phyloP scores from a whole-genome alignment of 805 yeast genomes.

The Yamadazyma nakazawae region DNA sequence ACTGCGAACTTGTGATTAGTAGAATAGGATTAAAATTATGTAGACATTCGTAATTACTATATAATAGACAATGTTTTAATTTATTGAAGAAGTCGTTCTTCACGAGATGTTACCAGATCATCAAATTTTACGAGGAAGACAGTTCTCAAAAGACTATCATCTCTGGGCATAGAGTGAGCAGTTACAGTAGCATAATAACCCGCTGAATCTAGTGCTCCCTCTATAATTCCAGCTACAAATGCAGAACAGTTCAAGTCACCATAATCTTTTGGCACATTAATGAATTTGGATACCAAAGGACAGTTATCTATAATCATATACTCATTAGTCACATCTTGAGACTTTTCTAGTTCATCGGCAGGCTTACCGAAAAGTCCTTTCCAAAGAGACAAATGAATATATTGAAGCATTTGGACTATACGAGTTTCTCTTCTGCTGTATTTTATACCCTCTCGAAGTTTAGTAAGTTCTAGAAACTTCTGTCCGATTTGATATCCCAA shows the following conservation, averaged over 20 bases:
- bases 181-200: slow-evolving; percentile 72
- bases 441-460: slow-evolving; percentile 60
- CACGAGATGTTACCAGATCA: slow-evolving; percentile 52
- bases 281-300: slow-evolving; percentile 68
- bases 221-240: slow-evolving; percentile 79
- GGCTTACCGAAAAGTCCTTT: slow-evolving; percentile 64
- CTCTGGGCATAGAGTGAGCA: slow-evolving; percentile 75
- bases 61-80: background rate
- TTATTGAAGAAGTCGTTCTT: background rate
- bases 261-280: slow-evolving; percentile 76
- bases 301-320: slow-evolving; percentile 76
- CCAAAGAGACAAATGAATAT: slow-evolving; percentile 74
- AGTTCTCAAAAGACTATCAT: slow-evolving; percentile 59
- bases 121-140: slow-evolving; percentile 76
- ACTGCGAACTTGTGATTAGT: background rate
- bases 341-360: slow-evolving; percentile 73
- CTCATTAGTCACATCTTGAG: slow-evolving; percentile 64
- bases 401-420: slow-evolving; percentile 66
- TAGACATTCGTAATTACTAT: background rate
- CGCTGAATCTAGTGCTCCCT: slow-evolving; percentile 73
- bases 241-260: slow-evolving; percentile 78
- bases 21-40: background rate
- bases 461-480: slow-evolving; percentile 63
- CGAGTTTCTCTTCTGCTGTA: slow-evolving; percentile 63
- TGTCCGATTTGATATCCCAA: slow-evolving; percentile 79